Evolutionary conservation across 441 rosid species (phyloP).

Genomic region (Sinapis alba): DNA sequence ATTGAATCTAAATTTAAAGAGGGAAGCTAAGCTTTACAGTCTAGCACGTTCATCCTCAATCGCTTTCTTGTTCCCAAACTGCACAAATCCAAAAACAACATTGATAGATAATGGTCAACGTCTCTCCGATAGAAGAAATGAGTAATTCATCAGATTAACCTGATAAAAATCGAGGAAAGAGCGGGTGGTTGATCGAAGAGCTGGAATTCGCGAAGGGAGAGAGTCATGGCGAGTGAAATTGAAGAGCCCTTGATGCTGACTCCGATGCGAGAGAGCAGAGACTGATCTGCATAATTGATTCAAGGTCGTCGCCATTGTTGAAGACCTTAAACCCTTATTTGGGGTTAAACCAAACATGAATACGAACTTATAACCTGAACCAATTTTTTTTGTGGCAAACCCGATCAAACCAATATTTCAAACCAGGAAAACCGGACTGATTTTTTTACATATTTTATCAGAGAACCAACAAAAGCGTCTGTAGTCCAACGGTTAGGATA

Average conservation of each 20-base stretch:
- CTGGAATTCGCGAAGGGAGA: conserved; percentile 46
- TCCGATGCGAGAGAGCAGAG: conserved; percentile 40
- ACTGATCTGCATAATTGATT: conserved; percentile 40
- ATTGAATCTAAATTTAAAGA: neutral
- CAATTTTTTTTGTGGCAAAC: neutral
- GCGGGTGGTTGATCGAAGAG: conserved; percentile 57
- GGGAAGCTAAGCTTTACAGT: conserved; percentile 56
- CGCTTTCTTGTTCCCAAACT: conserved; percentile 75
- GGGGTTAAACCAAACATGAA: neutral
- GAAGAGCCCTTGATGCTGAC: conserved; percentile 16
- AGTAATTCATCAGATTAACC: conserved; percentile 37
- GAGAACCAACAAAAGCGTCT: conserved; percentile 42
- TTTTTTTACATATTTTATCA: no score
- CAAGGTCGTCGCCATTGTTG: conserved; percentile 47
- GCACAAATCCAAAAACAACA: conserved; percentile 21
- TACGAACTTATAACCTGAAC: conserved; percentile 5
- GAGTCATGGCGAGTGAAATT: conserved; percentile 27
- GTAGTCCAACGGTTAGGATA: conserved; percentile 99
- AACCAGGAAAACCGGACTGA: conserved; percentile 14
- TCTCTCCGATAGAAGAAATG: neutral
- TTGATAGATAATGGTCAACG: neutral
- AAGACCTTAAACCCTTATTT: conserved; percentile 37
- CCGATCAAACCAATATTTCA: conserved; percentile 13
- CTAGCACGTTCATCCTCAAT: conserved; percentile 82
- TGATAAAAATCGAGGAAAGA: conserved; percentile 68